Evolutionary conservation across 169 alveolate species (phyloP), one percentile per base, ranked within the genome.

Genomic region (Babesia caballi): DNA sequence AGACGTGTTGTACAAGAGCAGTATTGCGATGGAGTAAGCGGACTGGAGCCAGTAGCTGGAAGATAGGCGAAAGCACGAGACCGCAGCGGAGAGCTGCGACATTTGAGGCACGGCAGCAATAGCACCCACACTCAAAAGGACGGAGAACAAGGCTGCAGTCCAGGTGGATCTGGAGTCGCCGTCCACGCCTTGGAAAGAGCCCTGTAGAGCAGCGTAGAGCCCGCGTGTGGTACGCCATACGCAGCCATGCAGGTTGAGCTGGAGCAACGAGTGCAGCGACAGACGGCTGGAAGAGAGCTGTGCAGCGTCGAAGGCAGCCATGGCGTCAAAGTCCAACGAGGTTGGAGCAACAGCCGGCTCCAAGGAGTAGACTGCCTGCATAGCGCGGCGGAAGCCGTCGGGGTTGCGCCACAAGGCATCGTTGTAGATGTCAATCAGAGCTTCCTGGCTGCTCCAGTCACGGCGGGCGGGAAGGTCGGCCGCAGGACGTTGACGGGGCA

Each of bases 401-500:
- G 51, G 25, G 38, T 66, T 58, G 19, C 23, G 38, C n/a, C 11
- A 35, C 8, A 77, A 5, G 11, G 75, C 84, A 27, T 74, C 68
- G 14, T 74, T 59, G 42, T 58, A 74, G 3, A 74, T 36, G 11
- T 44, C 32, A 21, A 63, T 35, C 59, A 74, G 15, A 33, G 84
- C 60, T 21, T 15, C 17, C 36, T 33, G 25, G 67, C 5, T 4
- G n/a, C 33, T 12, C 41, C 28, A 21, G 11, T 21, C 44, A 67
- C 44, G 21, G 57, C 9, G 32, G 12, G 19, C 15, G 47, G 68
- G 30, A 67, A 27, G 33, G 58, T 66, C 30, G 76, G 80, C 23
- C 85, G 46, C 17, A 67, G 50, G 27, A 77, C 40, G 66, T 66
- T 77, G 12, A 77, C 76, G 28, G 85, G 85, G 49, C 85, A 77